Percentiles rank a stretch among this genome's conserved stretches.
Conservation (phyloP, 1,139 yeast genomes). For the Yamadazyma trypodendri region DNA sequence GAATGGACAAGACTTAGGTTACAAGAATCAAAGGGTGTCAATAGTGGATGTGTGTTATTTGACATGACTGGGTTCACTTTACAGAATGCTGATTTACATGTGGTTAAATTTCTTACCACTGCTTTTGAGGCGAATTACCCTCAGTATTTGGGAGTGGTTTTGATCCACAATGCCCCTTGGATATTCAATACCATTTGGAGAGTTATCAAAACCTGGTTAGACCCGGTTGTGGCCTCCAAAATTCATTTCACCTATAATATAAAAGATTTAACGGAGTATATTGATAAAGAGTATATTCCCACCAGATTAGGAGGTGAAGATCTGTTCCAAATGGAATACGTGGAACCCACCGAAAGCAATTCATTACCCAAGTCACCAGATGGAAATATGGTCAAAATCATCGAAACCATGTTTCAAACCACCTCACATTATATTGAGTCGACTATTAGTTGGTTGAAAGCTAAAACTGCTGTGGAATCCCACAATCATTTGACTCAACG, state of each 20-base stretch:
- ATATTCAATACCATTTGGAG: constrained; percentile 49
- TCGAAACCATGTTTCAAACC: constrained; percentile 29
- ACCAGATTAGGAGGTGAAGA: constrained; percentile 67
- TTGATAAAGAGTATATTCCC: constrained; percentile 56
- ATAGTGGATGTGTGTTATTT: constrained; percentile 71
- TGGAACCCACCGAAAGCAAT: constrained; percentile 42
- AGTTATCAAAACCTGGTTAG: constrained; percentile 45
- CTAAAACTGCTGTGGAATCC: constrained; percentile 43
- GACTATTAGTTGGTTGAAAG: constrained; percentile 68
- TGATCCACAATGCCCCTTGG: constrained; percentile 52
- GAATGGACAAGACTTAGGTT: constrained; percentile 68
- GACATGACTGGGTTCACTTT: constrained; percentile 63
- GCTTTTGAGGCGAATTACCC: constrained; percentile 50
- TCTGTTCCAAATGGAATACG: constrained; percentile 51
- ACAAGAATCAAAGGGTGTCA: constrained; percentile 52
- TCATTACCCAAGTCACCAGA: constrained; percentile 28
- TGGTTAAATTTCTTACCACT: constrained; percentile 45
- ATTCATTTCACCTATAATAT: constrained; percentile 66
- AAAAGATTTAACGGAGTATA: constrained; percentile 57
- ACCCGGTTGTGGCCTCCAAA: constrained; percentile 78
- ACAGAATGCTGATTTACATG: constrained; percentile 45
- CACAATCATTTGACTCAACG: constrained; percentile 45
- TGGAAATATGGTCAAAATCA: constrained; percentile 24
- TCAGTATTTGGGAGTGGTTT: constrained; percentile 41
- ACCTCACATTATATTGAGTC: constrained; percentile 50